Base-by-base conservation (phyloP, 805 yeast species). In the Candida incommunis region DNA sequence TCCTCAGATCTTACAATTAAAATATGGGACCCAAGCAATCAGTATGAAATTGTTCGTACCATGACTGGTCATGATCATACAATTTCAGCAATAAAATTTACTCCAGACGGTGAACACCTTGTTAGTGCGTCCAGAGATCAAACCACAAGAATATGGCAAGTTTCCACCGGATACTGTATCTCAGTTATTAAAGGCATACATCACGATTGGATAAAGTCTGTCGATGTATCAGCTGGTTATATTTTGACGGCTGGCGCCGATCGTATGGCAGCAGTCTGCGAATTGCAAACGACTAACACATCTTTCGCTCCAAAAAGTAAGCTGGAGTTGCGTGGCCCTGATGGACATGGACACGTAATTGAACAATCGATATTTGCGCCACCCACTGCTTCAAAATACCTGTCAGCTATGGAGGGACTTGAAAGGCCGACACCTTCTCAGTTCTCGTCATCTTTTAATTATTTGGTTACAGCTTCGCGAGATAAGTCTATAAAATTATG, bases 11-110 rank as follows among this genome's bases (percentile, higher is more conserved):
- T 69, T 42, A 60, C 65, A 21, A 73, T 86, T 45, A 82, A 82
- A 56, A 62, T 86, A 2, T 87, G 94, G 92, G 81, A 78, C 54
- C 69, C 75, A 3, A 54, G 59, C 2, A 58, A 57, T 24, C 67
- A 72, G 13, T 72, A 73, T 54, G 69, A 68, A 35, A 72, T 80
- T 41, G 57, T 75, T 1, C 68, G 85, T 29, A 76, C 86, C 0
- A 62, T 88, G 21, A 64, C 78, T 0, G 96, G 96, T 11, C 97
- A 88, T 62, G 94, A 86, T 48, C 95, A 88, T 58, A 75, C 92
- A 1, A 77, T 88, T 0, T 82, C 94, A 0, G 64, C 75, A 0
- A 66, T 84, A 4, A 63, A 66, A 13, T 79, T 82, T 56, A 69
- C 76, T 2, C 55, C 66, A 3, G 64, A 70, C 26, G 72, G 77